Base-by-base conservation (phyloP, 2,329 filamentous ascomycete species). In the Fusarium tuaranense region DNA sequence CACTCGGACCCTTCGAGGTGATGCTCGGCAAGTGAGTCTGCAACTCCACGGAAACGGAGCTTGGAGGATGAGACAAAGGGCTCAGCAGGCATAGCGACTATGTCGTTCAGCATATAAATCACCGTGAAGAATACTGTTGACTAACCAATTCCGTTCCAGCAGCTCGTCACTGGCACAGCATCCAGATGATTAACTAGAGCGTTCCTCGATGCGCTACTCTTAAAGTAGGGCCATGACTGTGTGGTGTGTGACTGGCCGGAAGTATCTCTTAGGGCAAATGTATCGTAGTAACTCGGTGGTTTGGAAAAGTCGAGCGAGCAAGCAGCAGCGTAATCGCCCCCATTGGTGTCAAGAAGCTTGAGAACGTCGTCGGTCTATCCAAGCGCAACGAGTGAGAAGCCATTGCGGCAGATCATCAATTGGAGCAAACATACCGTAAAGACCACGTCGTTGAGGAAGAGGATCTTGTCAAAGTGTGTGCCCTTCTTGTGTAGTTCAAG, bases 1-100 rank as follows among this genome's bases (percentile, higher is more conserved):
- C 93, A 95, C 82, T 95, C 93, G 16, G 91, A 93, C n/a, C 87
- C 93, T 81, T 95, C 94, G 30, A 95, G 85, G 78, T 94, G 92
- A 30, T 84, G 78, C 9, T 81, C 78, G 3, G 90, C 90, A 2
- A 96, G 88, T 5, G 86, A 87, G 78, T 94, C 92, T 0, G 89
- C 79, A 25, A 93, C 86, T 6, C 87, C 92, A 12, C 92, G 89
- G 81, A 94, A 94, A n/a, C 83, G 85, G 0, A 94, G 80, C 55
- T 78, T 75, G 4, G 78, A 78, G 2, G 82, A 79, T 2, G 83
- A 83, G 72, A 89, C 86, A 78, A 92, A 92, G 0, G 90, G 88
- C 10, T 84, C 83, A 0, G 89, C 86, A 25, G 88, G 86, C 83
- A 91, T 88, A 36, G 83, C 85, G 10, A 86, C 84, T 84, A 57